Evolutionary conservation across 2,329 filamentous ascomycete genomes (phyloP).

Genomic region (Leptosphaerulina australis): DNA sequence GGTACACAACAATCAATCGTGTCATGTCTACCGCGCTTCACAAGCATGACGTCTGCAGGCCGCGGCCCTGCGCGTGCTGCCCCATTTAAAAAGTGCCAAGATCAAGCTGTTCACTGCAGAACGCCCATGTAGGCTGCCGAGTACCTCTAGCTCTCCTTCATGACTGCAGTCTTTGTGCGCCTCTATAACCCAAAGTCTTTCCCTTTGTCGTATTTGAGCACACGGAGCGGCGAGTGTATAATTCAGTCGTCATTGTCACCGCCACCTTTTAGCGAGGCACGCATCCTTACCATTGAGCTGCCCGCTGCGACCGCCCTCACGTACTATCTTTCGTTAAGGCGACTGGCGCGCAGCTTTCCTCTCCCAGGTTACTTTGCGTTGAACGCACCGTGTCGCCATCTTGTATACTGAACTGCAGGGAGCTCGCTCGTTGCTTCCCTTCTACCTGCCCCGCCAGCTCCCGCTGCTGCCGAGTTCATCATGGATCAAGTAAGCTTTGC

Average conservation of each 20-base stretch:
- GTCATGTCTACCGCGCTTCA: slow-evolving; percentile 6
- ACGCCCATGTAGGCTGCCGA: slow-evolving; percentile 11
- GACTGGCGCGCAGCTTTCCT: slow-evolving; percentile 29
- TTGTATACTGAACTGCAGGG: neutral
- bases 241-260: slow-evolving; percentile 20
- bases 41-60: slow-evolving; percentile 13
- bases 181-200: neutral
- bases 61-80: slow-evolving; percentile 7
- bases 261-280: slow-evolving; percentile 47
- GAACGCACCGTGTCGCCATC: slow-evolving; percentile 14
- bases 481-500: slow-evolving; percentile 50
- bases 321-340: slow-evolving; percentile 22
- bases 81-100: slow-evolving; percentile 14
- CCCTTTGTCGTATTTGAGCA: slow-evolving; percentile 3
- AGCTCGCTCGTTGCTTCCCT: slow-evolving; percentile 17
- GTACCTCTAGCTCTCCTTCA: slow-evolving; percentile 1
- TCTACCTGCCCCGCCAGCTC: slow-evolving; percentile 20
- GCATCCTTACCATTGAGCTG: slow-evolving; percentile 25
- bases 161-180: slow-evolving; percentile 12
- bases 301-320: slow-evolving; percentile 24
- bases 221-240: slow-evolving; percentile 3
- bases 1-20: neutral
- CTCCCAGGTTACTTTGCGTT: slow-evolving; percentile 3
- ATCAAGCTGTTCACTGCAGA: slow-evolving; percentile 12
- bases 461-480: slow-evolving; percentile 25